Base-by-base conservation (phyloP, 1,284 basidiomycete species). In the Athelia sp. region DNA sequence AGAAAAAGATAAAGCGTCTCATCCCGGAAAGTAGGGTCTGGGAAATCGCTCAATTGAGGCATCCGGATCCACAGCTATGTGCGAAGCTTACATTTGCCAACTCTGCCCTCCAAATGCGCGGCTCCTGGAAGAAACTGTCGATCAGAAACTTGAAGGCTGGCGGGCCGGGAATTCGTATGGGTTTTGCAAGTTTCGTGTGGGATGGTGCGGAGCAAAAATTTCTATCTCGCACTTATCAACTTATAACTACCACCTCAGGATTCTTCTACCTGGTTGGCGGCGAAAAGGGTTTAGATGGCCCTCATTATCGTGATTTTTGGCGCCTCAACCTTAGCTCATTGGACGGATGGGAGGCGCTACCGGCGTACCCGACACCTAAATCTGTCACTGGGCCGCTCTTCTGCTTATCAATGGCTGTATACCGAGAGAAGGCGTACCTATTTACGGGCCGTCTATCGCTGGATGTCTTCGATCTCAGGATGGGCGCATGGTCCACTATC, bases 181-280 rank as follows among this genome's bases (percentile, higher is more conserved):
- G 52, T 3, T 63, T 62, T 45, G 55, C 58, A 10, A 56, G 52
- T 29, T 63, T 62, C 47, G 54, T 63, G 13, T 62, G 58, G 58
- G 53, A 62, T 10, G 54, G 62, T 60, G 36, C 24, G 22, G 8
- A 21, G 4, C 1, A 21, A 46, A 3, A 3, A 3, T 43, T 18
- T 45, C 13, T 44, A 1, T 29, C 22, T 23, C 32, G 3, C 22
- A 24, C 14, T 3, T 32, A 10, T 18, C 15, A 4, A 29, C 29
- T 26, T 26, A 22, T 19, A 29, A 6, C 4, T 6, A 29, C 26
- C 6, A 19, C 34, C 18, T 17, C 19, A 70, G 67, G 66, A 32
- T 57, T 58, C 21, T 50, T 69, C 24, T 71, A 71, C 50, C 56
- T 70, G 17, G 59, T 58, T 22, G 68, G 68, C 9, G 69, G 69